Conservation (phyloP, 129 eudicot species). For the Artemisia tridentata region DNA sequence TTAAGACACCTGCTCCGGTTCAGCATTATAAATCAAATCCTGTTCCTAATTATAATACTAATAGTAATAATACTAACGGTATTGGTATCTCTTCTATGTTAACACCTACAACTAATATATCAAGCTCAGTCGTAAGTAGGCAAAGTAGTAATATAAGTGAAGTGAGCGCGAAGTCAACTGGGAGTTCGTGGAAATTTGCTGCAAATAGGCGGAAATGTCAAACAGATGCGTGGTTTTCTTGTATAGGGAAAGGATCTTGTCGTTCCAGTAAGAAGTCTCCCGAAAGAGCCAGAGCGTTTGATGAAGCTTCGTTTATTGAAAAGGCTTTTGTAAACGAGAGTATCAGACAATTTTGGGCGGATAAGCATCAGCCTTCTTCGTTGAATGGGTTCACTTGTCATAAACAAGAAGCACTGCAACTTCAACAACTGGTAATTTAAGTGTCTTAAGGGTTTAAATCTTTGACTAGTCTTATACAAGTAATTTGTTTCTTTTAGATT, state of each 20-base stretch:
- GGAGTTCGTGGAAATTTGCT: slow-evolving; percentile 46
- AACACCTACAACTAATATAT: slow-evolving; percentile 34
- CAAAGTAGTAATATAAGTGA: slow-evolving; percentile 64
- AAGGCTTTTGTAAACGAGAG: slow-evolving; percentile 74
- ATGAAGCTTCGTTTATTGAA: slow-evolving; percentile 74
- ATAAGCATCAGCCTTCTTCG: slow-evolving; percentile 70
- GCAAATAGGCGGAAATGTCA: slow-evolving; percentile 59
- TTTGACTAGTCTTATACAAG: background rate
- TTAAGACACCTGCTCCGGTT: slow-evolving; percentile 27
- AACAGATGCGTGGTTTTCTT: slow-evolving; percentile 66
- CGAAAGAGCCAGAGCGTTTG: slow-evolving; percentile 53
- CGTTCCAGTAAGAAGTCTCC: slow-evolving; percentile 50
- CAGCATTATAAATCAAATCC: slow-evolving; percentile 28
- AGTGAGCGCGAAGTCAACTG: slow-evolving; percentile 50
- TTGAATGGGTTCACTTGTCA: slow-evolving; percentile 65
- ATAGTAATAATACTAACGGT: slow-evolving; percentile 27
- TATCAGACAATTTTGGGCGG: slow-evolving; percentile 76
- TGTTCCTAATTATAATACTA: slow-evolving; percentile 26
- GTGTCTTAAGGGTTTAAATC: slow-evolving; percentile 12
- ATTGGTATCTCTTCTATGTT: slow-evolving; percentile 32
- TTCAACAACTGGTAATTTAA: slow-evolving; percentile 46
- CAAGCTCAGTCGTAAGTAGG: slow-evolving; percentile 61
- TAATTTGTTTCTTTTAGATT: background rate
- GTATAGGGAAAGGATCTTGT: slow-evolving; percentile 64
- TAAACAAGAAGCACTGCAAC: slow-evolving; percentile 66